Conservation (phyloP, 1,284 basidiomycete genomes). For the Ganoderma sinense region DNA sequence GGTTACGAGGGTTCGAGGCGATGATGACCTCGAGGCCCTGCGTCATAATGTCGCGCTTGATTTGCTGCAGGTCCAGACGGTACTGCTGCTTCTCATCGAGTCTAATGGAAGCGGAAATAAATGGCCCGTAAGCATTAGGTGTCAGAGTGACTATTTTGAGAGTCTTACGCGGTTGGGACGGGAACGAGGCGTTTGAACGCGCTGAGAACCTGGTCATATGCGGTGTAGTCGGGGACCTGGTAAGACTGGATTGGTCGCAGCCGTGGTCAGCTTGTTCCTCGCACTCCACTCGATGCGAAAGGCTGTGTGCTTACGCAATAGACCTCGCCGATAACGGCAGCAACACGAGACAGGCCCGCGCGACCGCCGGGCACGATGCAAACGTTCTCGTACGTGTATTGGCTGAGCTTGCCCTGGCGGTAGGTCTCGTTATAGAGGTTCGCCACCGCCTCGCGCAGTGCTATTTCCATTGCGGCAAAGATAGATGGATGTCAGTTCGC, state of each 20-base stretch:
- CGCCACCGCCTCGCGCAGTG: slow-evolving; percentile 78
- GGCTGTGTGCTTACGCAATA: slow-evolving; percentile 61
- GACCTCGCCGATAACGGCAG: slow-evolving; percentile 88
- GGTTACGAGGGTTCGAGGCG: slow-evolving; percentile 91
- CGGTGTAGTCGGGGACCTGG: slow-evolving; percentile 90
- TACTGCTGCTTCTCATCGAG: slow-evolving; percentile 57
- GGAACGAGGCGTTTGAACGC: slow-evolving; percentile 92
- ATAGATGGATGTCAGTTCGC: neutral
- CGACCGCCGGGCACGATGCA: slow-evolving; percentile 93
- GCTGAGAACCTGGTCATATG: slow-evolving; percentile 85
- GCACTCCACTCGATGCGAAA: neutral
- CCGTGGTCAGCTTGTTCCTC: neutral
- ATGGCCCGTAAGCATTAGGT: neutral
- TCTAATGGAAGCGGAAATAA: neutral
- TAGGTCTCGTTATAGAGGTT: slow-evolving; percentile 90
- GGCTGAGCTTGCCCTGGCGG: slow-evolving; percentile 77
- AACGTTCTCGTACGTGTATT: slow-evolving; percentile 92
- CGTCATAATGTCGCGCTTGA: slow-evolving; percentile 75
- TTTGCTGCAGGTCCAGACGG: slow-evolving; percentile 78
- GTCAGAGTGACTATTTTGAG: neutral
- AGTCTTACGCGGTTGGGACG: slow-evolving; percentile 80
- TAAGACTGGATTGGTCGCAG: slow-evolving; percentile 60
- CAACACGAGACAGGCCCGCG: slow-evolving; percentile 88
- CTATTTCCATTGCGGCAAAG: slow-evolving; percentile 27
- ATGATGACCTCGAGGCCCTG: slow-evolving; percentile 89